Percentiles rank a stretch among this genome's conserved stretches.
Evolutionary conservation across 208 protist genomes (phyloP).

Genomic region (Endotrypanum monterogeii): DNA sequence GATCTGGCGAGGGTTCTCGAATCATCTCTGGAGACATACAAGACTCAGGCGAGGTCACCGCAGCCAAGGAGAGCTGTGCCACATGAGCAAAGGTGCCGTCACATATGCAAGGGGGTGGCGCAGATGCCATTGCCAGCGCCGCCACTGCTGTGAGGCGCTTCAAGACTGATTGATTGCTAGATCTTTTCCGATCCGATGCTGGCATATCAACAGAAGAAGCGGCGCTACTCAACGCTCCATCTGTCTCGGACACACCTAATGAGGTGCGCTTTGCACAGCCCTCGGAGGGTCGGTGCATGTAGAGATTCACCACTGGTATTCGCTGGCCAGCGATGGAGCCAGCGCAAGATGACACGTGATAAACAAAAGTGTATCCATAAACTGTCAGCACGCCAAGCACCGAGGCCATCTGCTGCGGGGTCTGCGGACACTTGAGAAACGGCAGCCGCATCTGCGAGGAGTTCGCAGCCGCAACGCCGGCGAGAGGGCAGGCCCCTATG

Average conservation of each 20-base stretch:
- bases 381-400: constrained; percentile 41
- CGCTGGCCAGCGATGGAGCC: not conserved
- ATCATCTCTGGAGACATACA: not conserved
- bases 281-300: constrained; percentile 5
- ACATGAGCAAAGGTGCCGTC: constrained; percentile 9
- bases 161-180: constrained; percentile 19
- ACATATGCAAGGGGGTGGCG: constrained; percentile 5
- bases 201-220: not conserved
- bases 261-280: not conserved
- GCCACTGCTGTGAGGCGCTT: constrained; percentile 26
- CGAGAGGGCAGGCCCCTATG: too few species aligned
- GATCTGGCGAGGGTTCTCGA: not conserved
- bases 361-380: constrained; percentile 51
- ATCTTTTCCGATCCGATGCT: not conserved
- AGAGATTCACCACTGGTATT: not conserved
- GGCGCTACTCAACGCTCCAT: not conserved
- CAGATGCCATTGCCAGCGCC: constrained; percentile 17
- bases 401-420: not conserved
- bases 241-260: not conserved
- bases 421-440: not conserved
- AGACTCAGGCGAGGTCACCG: constrained; percentile 5
- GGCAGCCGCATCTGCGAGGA: not conserved
- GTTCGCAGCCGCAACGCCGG: not conserved
- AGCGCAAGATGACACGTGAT: constrained; percentile 24
- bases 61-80: constrained; percentile 22